Percentiles rank a stretch among this genome's conserved stretches.
phyloP scores from a whole-genome alignment of 768 basidiomycete genomes.

The Baorangia bicolor region DNA sequence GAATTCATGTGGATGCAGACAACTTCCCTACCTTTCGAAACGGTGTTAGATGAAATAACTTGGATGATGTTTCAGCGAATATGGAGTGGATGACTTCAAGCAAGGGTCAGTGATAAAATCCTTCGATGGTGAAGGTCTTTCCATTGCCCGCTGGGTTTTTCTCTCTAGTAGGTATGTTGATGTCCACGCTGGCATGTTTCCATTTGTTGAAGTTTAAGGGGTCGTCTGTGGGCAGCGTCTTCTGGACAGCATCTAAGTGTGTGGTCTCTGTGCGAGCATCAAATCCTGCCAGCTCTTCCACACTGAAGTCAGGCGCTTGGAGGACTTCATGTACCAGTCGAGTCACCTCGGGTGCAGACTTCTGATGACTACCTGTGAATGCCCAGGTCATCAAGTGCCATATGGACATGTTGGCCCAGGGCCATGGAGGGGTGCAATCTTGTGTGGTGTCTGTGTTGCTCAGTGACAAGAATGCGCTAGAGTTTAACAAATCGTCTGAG shows the following conservation, averaged over 20 bases:
- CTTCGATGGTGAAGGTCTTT: conserved; percentile 25
- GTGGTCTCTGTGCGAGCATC: not conserved
- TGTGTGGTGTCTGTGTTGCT: too few relatives aligned
- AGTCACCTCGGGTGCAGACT: not conserved
- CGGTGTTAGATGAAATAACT: conserved; percentile 24
- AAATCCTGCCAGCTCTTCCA: not conserved
- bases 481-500: not conserved
- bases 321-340: not conserved
- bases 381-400: conserved; percentile 10
- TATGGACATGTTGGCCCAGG: conserved; percentile 10
- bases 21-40: conserved; percentile 17
- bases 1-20: not conserved
- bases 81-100: conserved; percentile 8
- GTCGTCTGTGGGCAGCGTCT: not conserved
- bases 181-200: not conserved
- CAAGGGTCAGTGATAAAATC: conserved; percentile 25
- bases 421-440: conserved; percentile 9
- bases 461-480: too few relatives aligned
- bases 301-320: conserved; percentile 3
- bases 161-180: not conserved
- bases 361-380: not conserved
- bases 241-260: not conserved
- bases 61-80: conserved; percentile 3
- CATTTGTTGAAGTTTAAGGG: conserved; percentile 1
- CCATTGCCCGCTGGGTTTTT: conserved; percentile 6